Base-by-base conservation (phyloP, 176 grass and related monocot genomes). In the Miscanthus lutarioriparius region DNA sequence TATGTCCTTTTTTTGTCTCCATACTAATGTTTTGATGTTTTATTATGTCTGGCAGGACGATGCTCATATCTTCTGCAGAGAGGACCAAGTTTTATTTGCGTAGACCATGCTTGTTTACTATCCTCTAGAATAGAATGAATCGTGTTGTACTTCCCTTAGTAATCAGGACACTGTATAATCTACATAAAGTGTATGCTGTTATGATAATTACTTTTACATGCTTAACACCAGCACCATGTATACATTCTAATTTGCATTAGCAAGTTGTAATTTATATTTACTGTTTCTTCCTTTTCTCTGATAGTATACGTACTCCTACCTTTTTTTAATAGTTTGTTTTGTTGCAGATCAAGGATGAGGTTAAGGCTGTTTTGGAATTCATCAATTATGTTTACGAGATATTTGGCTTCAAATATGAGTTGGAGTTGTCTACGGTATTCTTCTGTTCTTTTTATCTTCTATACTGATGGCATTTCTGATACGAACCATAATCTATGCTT, bases 1-100 rank as follows among this genome's bases (percentile, higher is more conserved):
- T n/a, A n/a, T n/a, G n/a, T n/a, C n/a, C n/a, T n/a, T n/a, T n/a
- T n/a, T n/a, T n/a, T 30, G 28, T 12, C 15, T 83, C 74, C 28
- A 49, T 79, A 22, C 5, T 73, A 56, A 64, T 7, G 4, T 70
- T 78, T 35, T 76, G 15, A 13, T 69, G 61, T 70, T 27, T 32
- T 62, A 62, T 62, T 23, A 84, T 23, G 86, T 70, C 37, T 58
- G 85, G 81, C 89, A 98, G 96, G 93, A 98, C 1, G 93, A 98
- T 92, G 93, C 96, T 69, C 96, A 98, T 77, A 98, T 98, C 78
- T 98, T 98, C 81, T 98, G 96, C 67, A 89, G 78, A 82, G 96
- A 98, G 89, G 92, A 76, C 69, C 96, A 98, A 91, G 83, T 76
- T 80, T 75, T 78, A 78, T 80, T 85, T 83, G 23, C 15, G 48